These are phyloP conservation scores for Diaporthe sp. DNA, from an alignment of 2,329 filamentous ascomycete genomes.

Conservation along the genomic window DNA sequence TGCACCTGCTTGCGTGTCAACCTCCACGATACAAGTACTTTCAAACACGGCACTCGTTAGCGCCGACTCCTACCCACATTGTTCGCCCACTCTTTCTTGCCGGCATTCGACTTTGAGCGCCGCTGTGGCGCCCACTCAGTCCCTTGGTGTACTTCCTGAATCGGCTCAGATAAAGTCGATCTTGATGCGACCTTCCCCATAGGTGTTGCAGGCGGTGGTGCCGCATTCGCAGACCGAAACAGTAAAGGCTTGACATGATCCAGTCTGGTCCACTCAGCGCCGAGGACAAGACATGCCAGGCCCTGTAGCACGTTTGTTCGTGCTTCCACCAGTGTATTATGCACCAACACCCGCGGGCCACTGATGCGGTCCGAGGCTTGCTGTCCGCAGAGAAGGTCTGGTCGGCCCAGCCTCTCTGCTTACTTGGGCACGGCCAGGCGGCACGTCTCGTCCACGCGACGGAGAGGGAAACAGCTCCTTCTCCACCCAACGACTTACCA, in stretches of 20 bases:
- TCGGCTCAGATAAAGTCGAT: conserved; percentile 3
- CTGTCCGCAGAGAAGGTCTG: neutral
- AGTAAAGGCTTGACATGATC: conserved; percentile 4
- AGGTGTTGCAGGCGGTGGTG: conserved; percentile 1
- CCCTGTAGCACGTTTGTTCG: neutral
- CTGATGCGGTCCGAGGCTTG: neutral
- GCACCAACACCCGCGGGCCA: neutral
- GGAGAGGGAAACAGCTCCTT: neutral
- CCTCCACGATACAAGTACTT: neutral
- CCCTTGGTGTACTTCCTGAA: conserved; percentile 2
- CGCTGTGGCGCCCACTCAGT: neutral
- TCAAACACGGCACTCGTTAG: conserved; percentile 24
- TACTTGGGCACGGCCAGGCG: neutral
- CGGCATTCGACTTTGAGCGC: conserved; percentile 12
- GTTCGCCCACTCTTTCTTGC: neutral
- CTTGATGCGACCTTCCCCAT: conserved; percentile 32
- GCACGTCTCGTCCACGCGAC: neutral
- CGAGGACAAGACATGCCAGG: conserved; percentile 1
- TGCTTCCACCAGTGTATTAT: neutral
- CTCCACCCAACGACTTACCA: neutral
- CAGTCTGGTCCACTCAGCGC: neutral
- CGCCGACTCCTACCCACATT: conserved; percentile 20
- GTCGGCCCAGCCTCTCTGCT: neutral
- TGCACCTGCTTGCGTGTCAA: neutral
- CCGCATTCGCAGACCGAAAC: conserved; percentile 13